These are phyloP conservation scores for Polyrhizophydium stewartii DNA, from an alignment of 371 early-diverging fungal genomes.

Conservation along the genomic window DNA sequence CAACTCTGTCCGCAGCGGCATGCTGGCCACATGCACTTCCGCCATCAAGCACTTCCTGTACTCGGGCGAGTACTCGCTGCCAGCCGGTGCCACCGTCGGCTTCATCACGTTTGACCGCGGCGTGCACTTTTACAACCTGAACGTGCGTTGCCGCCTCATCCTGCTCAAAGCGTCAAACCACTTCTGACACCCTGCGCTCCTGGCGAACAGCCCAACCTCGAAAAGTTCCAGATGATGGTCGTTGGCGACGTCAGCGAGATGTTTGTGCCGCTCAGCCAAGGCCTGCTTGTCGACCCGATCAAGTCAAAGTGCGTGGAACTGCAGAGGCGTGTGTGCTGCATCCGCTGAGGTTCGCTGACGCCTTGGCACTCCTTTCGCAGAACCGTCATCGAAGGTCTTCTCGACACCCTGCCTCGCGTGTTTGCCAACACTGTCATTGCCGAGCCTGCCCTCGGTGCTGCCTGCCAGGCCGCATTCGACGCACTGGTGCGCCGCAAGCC, in stretches of 20 bases:
- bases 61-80: slow-evolving; percentile 39
- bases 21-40: slow-evolving; percentile 61
- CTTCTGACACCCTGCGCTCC: background rate
- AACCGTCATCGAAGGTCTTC: slow-evolving; percentile 67
- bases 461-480: slow-evolving; percentile 67
- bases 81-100: slow-evolving; percentile 66
- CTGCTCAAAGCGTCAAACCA: no score
- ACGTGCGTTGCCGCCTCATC: slow-evolving; percentile 39
- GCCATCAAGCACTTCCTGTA: slow-evolving; percentile 69
- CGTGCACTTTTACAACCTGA: slow-evolving; percentile 94
- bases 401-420: slow-evolving; percentile 75
- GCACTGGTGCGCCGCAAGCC: slow-evolving; percentile 56
- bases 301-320: slow-evolving; percentile 64
- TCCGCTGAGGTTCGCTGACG: background rate
- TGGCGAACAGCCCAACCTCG: slow-evolving; percentile 53
- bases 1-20: slow-evolving; percentile 77
- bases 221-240: slow-evolving; percentile 93
- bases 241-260: slow-evolving; percentile 87
- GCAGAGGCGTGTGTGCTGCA: background rate
- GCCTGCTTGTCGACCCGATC: slow-evolving; percentile 78
- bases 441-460: slow-evolving; percentile 80
- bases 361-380: slow-evolving; percentile 28
- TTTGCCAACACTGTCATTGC: slow-evolving; percentile 70
- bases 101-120: slow-evolving; percentile 86
- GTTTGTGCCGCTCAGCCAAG: slow-evolving; percentile 88